Evolutionary conservation across 2,329 filamentous ascomycete genomes (phyloP), one percentile per base, ranked within the genome.

Genomic region (Phialophora expanda): DNA sequence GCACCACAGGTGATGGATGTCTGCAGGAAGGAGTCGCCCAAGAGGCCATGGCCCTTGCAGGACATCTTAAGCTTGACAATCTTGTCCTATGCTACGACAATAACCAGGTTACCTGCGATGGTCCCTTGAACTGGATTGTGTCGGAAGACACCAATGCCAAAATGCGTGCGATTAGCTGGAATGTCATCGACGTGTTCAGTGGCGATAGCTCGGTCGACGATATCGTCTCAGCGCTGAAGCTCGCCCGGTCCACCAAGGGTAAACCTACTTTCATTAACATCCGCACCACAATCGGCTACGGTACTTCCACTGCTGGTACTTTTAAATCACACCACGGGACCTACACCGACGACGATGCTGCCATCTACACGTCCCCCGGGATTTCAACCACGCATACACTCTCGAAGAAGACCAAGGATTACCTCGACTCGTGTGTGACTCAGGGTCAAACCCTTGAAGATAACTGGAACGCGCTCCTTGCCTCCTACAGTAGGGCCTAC

Each of bases 221-320:
- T 2, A 79, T 86, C 44, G 78, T 84, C 17, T 65, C 72, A 4
- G 84, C 84, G 12, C 74, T 87, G 34, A 75, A 81, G 53, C 74
- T 77, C 24, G 83, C 83, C 8, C 79, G 80, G 56, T 71, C 73
- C 2, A 79, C 77, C 1, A 77, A 73, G 7, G 78, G 82, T 1
- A 85, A 85, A 70, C 86, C 85, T 0, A 83, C 82, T 0, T 87
- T 87, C 67, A 82, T 87, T 77, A 87, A 87, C 68, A 77, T 86
- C 8, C 80, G 78, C 22, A 87, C 85, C 1, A 76, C 85, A n/a
- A 87, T 87, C 24, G 84, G 85, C 0, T 67, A 85, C 0, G 83
- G 83, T 6, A 85, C 77, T 46, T 74, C 75, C 26, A 77, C 78
- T 1, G 79, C 78, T 3, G 80, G 80, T 1, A 73, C 71, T 1